These are phyloP conservation scores for Talaromyces sp. DNA, from an alignment of 2,329 filamentous ascomycete species.

Conservation along the genomic window DNA sequence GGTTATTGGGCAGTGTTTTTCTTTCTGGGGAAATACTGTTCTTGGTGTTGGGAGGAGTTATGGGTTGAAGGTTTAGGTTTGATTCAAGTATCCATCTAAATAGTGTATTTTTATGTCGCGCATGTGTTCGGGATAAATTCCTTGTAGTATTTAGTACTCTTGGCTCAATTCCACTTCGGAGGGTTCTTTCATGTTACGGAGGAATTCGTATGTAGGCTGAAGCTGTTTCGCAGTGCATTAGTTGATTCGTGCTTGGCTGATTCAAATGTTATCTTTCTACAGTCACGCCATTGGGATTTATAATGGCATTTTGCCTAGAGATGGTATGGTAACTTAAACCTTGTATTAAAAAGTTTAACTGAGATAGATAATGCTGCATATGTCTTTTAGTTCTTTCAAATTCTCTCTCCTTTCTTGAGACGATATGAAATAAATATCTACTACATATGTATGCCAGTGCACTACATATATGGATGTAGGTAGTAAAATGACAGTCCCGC, in stretches of 20 bases:
- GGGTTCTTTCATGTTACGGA: not conserved
- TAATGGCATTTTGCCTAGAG: constrained; percentile 18
- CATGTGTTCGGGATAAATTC: too few relatives aligned
- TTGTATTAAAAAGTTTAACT: not conserved
- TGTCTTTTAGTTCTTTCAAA: not conserved
- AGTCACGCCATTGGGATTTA: constrained; percentile 18
- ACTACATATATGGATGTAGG: too few relatives aligned
- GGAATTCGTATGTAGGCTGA: not conserved
- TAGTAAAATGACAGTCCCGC: constrained; percentile 14
- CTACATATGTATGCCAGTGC: too few relatives aligned
- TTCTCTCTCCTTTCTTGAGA: not conserved
- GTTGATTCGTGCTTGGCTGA: not conserved
- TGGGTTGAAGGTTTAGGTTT: constrained; percentile 71
- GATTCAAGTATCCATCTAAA: constrained; percentile 23
- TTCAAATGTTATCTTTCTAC: not conserved
- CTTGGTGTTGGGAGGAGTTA: constrained; percentile 87
- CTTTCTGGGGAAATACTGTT: constrained; percentile 75
- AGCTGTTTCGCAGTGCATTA: too few relatives aligned
- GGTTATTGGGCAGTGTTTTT: constrained; percentile 73
- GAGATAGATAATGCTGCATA: not conserved
- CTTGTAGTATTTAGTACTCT: too few relatives aligned
- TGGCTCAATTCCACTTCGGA: not conserved
- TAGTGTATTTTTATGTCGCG: not conserved
- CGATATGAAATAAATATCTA: not conserved
- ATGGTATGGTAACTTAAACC: not conserved